Evolutionary conservation across 441 rosid species (phyloP).

Genomic region (Mallotus repandus): DNA sequence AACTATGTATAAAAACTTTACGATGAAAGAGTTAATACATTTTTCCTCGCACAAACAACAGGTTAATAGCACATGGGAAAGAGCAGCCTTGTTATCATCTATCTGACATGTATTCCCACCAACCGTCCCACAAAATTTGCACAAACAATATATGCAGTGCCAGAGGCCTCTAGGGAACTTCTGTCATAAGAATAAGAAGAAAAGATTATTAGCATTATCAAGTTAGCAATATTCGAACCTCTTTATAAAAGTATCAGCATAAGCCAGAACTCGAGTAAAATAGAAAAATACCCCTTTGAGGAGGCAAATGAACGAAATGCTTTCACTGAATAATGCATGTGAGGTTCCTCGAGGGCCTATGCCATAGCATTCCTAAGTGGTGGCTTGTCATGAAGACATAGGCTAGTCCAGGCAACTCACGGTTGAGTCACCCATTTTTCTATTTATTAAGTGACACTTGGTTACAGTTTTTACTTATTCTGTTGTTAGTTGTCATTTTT

Average conservation of each 20-base stretch:
- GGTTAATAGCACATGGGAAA: slow-evolving; percentile 31
- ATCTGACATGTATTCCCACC: slow-evolving; percentile 33
- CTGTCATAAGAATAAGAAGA: slow-evolving; percentile 42
- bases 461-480: too few relatives aligned
- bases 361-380: not conserved
- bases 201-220: slow-evolving; percentile 12
- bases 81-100: slow-evolving; percentile 29
- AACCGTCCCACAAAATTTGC: slow-evolving; percentile 75
- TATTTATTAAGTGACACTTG: too few relatives aligned
- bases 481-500: too few relatives aligned
- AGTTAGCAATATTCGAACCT: slow-evolving; percentile 3
- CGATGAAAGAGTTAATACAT: slow-evolving; percentile 50
- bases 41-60: slow-evolving; percentile 82
- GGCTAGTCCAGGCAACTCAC: too few relatives aligned
- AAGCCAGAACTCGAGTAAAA: slow-evolving; percentile 5
- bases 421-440: too few relatives aligned
- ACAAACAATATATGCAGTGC: slow-evolving; percentile 85
- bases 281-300: not conserved
- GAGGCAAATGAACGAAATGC: not conserved
- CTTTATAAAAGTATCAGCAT: slow-evolving; percentile 7
- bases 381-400: not conserved
- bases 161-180: slow-evolving; percentile 84
- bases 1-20: not conserved
- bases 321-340: not conserved
- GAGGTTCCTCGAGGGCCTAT: not conserved